Evolutionary conservation across 768 basidiomycete species (phyloP).

Genomic region (Hygrophorus russula): DNA sequence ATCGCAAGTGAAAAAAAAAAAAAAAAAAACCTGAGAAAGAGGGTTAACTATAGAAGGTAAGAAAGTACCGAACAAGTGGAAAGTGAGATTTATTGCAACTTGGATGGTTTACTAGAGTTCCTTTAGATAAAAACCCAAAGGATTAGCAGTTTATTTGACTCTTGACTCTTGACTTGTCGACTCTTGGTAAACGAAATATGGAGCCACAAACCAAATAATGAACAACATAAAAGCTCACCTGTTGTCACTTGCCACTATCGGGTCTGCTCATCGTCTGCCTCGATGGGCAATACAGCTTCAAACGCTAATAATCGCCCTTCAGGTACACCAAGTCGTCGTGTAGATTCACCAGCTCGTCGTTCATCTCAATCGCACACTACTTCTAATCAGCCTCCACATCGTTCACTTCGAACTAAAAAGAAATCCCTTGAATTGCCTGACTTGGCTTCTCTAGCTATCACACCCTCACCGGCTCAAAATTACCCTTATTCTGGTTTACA

Average conservation of each 20-base stretch:
- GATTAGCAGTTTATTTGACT: no score
- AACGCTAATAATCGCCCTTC: conserved; percentile 4
- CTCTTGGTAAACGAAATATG: no score
- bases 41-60: no score
- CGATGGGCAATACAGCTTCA: conserved; percentile 10
- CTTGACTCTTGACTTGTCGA: no score
- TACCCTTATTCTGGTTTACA: conserved; percentile 4
- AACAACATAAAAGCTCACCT: neutral
- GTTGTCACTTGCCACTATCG: neutral
- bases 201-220: neutral
- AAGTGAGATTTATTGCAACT: no score
- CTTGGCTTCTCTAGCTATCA: conserved; percentile 31
- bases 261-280: neutral
- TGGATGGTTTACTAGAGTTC: no score
- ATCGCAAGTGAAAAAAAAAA: no score
- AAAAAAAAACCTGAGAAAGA: no score
- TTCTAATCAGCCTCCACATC: conserved; percentile 41
- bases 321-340: neutral
- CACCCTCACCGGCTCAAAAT: conserved; percentile 11
- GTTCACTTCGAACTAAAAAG: conserved; percentile 56
- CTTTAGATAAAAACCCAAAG: no score
- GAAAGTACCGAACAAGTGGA: no score
- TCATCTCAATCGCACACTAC: conserved; percentile 27
- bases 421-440: conserved; percentile 69
- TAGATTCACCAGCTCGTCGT: conserved; percentile 1